Conservation (phyloP, 2,329 filamentous ascomycete species). For the Diplocarpon mali region DNA sequence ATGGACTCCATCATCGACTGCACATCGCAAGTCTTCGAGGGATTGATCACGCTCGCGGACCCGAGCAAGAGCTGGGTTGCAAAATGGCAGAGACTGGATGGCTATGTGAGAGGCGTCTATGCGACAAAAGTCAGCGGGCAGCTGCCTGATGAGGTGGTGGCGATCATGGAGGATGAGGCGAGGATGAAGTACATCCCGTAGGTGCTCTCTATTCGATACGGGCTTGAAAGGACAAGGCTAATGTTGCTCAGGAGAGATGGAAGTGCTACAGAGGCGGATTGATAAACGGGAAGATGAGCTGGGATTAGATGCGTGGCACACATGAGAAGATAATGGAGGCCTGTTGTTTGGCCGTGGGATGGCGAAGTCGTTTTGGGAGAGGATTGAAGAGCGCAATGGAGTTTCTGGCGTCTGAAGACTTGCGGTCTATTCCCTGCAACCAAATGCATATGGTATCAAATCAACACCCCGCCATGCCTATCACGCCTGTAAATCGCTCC, state of each 20-base stretch:
- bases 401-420: constrained; percentile 15
- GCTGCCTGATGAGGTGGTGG: constrained; percentile 53
- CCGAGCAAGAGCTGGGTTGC: constrained; percentile 86
- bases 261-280: constrained; percentile 33
- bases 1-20: constrained; percentile 79
- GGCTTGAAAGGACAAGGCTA: constrained; percentile 7
- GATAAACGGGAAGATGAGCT: not conserved
- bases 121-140: constrained; percentile 89
- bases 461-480: constrained; percentile 10
- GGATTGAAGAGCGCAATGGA: constrained; percentile 13
- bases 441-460: constrained; percentile 23
- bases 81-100: constrained; percentile 88
- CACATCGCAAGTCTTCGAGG: constrained; percentile 94
- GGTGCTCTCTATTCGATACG: constrained; percentile 25
- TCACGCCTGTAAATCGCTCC: constrained; percentile 6
- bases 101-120: constrained; percentile 81
- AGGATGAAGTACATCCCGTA: constrained; percentile 56
- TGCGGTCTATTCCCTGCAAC: constrained; percentile 10
- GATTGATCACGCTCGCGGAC: constrained; percentile 74
- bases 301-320: not conserved
- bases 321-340: not conserved
- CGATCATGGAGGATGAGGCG: constrained; percentile 50
- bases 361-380: constrained; percentile 3
- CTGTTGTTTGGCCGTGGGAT: not conserved
- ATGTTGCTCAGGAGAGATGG: constrained; percentile 39